These are phyloP conservation scores for Porcisia deanei DNA, from an alignment of 208 protist species.

Conservation along the genomic window DNA sequence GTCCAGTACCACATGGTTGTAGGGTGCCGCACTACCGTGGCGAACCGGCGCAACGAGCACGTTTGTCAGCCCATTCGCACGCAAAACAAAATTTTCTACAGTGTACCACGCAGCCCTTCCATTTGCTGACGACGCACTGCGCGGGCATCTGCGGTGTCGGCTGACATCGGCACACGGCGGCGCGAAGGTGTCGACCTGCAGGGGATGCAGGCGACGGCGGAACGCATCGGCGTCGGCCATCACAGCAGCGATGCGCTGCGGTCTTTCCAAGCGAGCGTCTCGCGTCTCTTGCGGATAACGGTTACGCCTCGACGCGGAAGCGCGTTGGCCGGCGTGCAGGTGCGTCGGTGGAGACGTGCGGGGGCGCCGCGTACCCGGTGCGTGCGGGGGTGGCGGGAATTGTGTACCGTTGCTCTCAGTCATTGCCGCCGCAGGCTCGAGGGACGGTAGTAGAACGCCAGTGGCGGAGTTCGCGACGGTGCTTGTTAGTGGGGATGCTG, in stretches of 20 bases:
- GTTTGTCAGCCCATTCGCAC: slow-evolving; percentile 19
- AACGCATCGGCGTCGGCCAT: slow-evolving; percentile 34
- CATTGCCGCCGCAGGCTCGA: background rate
- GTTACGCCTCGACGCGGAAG: background rate
- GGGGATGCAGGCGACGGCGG: slow-evolving; percentile 20
- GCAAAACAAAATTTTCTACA: slow-evolving; percentile 21
- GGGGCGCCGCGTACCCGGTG: background rate
- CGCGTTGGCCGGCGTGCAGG: background rate
- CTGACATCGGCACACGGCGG: slow-evolving; percentile 24
- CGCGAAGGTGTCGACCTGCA: slow-evolving; percentile 18
- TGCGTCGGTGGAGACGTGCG: slow-evolving; percentile 13
- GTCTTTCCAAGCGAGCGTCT: slow-evolving; percentile 22
- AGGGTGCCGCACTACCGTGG: background rate
- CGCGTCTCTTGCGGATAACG: slow-evolving; percentile 28
- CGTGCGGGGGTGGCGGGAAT: background rate
- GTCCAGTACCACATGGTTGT: slow-evolving; percentile 22
- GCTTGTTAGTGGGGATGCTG: background rate
- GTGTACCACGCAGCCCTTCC: slow-evolving; percentile 19
- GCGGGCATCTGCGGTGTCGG: slow-evolving; percentile 11
- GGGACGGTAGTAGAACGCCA: background rate
- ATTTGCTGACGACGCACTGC: slow-evolving; percentile 5
- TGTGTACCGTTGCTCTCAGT: background rate
- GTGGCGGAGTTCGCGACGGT: background rate
- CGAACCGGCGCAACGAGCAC: slow-evolving; percentile 29
- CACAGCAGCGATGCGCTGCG: slow-evolving; percentile 21